These are phyloP conservation scores for Plectranthus barbatus DNA, from an alignment of 257 asterid species.

Conservation along the genomic window DNA sequence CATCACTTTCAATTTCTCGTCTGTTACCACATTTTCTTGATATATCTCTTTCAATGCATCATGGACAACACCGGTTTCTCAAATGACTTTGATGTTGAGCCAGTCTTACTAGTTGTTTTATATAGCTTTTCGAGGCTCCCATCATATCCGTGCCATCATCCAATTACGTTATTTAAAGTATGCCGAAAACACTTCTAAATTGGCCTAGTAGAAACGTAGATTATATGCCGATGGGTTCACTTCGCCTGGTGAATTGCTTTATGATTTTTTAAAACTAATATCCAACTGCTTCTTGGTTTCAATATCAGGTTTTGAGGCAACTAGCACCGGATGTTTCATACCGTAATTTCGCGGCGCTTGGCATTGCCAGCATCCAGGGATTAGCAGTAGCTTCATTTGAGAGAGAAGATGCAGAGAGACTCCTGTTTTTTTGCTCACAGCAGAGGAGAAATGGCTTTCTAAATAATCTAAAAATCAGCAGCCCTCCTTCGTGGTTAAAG, in stretches of 20 bases:
- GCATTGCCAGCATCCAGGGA: constrained; percentile 84
- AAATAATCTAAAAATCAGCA: constrained; percentile 27
- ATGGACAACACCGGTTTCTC: too few relatives aligned
- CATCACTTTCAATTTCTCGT: not conserved
- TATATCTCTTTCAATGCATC: not conserved
- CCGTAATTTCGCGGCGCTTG: constrained; percentile 82
- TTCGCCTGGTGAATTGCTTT: not conserved
- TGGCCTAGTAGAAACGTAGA: not conserved
- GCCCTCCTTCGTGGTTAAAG: constrained; percentile 71
- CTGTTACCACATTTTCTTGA: not conserved
- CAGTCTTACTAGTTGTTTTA: too few relatives aligned
- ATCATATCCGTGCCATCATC: too few relatives aligned
- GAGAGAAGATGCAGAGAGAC: constrained; percentile 75
- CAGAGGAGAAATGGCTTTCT: constrained; percentile 29
- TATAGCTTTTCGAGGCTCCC: too few relatives aligned
- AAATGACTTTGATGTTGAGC: too few relatives aligned
- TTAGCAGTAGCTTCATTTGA: constrained; percentile 84
- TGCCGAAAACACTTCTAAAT: not conserved
- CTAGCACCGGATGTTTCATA: constrained; percentile 82
- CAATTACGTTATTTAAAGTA: too few relatives aligned
- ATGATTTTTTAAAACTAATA: too few relatives aligned
- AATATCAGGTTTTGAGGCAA: constrained; percentile 81
- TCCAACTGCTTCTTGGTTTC: not conserved
- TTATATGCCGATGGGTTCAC: not conserved
- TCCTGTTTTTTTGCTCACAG: constrained; percentile 52